Evolutionary conservation across 768 basidiomycete genomes (phyloP).

Genomic region (Mycena olivaceomarginata): DNA sequence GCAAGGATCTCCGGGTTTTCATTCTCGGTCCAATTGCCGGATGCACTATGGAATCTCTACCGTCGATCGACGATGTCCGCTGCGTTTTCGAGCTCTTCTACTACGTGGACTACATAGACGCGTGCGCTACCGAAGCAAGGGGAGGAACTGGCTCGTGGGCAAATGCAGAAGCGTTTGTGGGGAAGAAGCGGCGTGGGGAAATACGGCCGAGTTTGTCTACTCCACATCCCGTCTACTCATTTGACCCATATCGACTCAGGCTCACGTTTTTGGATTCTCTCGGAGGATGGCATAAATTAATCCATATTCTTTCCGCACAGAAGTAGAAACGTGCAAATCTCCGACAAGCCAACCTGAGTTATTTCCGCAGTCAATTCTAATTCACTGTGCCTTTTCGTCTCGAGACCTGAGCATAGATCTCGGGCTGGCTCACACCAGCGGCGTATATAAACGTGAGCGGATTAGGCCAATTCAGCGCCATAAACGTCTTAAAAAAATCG

Average conservation of each 20-base stretch:
- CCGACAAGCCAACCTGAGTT: slow-evolving; percentile 60
- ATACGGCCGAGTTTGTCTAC: not conserved
- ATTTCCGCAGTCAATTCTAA: slow-evolving; percentile 64
- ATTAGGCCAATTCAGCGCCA: not conserved
- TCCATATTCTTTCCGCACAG: slow-evolving; percentile 62
- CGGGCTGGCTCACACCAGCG: slow-evolving; percentile 42
- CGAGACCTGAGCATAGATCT: slow-evolving; percentile 54
- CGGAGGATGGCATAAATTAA: slow-evolving; percentile 39
- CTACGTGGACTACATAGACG: not conserved
- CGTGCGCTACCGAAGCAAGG: not conserved
- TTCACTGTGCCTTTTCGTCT: slow-evolving; percentile 51
- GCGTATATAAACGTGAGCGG: slow-evolving; percentile 53
- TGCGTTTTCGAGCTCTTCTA: not conserved
- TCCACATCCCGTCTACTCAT: no score
- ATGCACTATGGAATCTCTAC: not conserved
- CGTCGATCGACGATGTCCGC: not conserved
- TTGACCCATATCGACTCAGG: no score
- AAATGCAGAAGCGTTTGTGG: not conserved
- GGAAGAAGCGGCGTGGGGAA: not conserved
- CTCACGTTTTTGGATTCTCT: no score
- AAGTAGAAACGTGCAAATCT: slow-evolving; percentile 61
- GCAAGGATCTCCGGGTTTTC: not conserved
- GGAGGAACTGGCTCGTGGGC: not conserved
- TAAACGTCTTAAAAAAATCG: not conserved
- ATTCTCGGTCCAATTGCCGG: not conserved